phyloP scores from a whole-genome alignment of 345 rosid genomes.

The thale cress (Arabidopsis thaliana) region TAIR10.1 NC_003070.9:3435001-3435500 shows the following conservation, averaged over 20 bases:
- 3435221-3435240: background rate
- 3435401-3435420: constrained; percentile 76
- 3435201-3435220: constrained; percentile 27
- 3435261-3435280: background rate
- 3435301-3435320: constrained; percentile 11
- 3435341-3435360: constrained; percentile 22
- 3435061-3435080: constrained; percentile 90
- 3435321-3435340: constrained; percentile 27
- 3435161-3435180: background rate
- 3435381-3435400: constrained; percentile 90
- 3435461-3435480: constrained; percentile 79
- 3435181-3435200: constrained; percentile 15
- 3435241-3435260: background rate
- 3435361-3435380: constrained; percentile 80
- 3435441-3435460: constrained; percentile 61
- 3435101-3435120: constrained; percentile 99
- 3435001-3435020: constrained; percentile 99
- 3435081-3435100: constrained; percentile 95
- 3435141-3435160: constrained; percentile 64
- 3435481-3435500: constrained; percentile 82
- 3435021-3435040: constrained; percentile 93
- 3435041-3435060: constrained; percentile 99
- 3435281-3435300: constrained; percentile 9
- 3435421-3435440: constrained; percentile 81
- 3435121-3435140: constrained; percentile 89